phyloP scores from a whole-genome alignment of 352 stramenopile genomes.

The Phytophthora fragariae region DNA sequence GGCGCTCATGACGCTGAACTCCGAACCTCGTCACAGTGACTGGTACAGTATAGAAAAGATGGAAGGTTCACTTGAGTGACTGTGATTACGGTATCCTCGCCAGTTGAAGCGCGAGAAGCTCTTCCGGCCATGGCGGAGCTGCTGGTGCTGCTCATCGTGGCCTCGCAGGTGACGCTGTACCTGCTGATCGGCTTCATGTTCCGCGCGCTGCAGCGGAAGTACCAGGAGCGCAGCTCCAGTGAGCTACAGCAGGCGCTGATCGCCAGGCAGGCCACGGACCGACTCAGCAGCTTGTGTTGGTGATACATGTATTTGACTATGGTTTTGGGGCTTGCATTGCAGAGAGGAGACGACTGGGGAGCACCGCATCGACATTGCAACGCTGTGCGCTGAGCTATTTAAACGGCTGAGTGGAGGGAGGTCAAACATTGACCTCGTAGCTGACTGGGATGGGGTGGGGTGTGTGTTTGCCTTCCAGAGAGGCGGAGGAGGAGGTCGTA shows the following conservation, averaged over 20 bases:
- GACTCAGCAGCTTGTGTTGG: too few species aligned
- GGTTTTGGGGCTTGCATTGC: background rate
- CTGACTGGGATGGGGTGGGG: background rate
- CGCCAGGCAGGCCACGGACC: constrained; percentile 24
- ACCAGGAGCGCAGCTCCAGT: constrained; percentile 19
- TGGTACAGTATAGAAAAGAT: too few species aligned
- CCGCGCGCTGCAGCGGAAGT: constrained; percentile 33
- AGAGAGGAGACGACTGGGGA: constrained; percentile 32
- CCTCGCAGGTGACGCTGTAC: constrained; percentile 46
- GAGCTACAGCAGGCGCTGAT: constrained; percentile 44
- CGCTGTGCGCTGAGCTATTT: constrained; percentile 22
- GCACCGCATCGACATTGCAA: constrained; percentile 58
- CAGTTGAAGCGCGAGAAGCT: too few species aligned
- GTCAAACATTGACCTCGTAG: too few species aligned
- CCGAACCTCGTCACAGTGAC: constrained; percentile 15
- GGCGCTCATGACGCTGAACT: constrained; percentile 28
- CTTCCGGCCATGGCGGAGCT: constrained; percentile 13
- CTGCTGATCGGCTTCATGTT: constrained; percentile 42
- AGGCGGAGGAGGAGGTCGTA: constrained; percentile 42
- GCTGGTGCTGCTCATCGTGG: constrained; percentile 49
- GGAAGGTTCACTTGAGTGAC: background rate
- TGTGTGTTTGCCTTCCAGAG: constrained; percentile 22
- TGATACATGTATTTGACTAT: too few species aligned
- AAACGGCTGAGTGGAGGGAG: too few species aligned
- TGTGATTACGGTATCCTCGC: too few species aligned